Conservation (phyloP, 805 yeast genomes). For the Wickerhamiella parazyma region DNA sequence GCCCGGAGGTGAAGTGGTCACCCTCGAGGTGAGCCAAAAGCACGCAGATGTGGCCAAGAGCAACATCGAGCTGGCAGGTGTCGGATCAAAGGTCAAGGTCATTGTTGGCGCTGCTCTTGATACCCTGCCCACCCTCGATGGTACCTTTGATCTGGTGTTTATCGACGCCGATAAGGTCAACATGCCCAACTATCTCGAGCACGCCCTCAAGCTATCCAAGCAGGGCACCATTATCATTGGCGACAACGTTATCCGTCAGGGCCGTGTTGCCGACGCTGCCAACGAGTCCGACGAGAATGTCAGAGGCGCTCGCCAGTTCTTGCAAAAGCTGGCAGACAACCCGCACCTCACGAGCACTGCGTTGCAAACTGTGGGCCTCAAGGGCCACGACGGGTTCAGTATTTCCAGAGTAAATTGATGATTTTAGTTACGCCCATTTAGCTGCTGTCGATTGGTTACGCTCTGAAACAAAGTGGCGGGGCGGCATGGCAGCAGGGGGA, state of each 20-base stretch:
- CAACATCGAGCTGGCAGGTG: conserved; percentile 2
- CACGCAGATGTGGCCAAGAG: conserved; percentile 2
- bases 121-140: neutral
- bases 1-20: conserved; percentile 1
- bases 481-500: too few species aligned
- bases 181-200: conserved; percentile 7
- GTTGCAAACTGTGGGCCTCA: conserved; percentile 5
- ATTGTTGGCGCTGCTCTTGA: conserved; percentile 1
- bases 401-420: neutral
- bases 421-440: too few species aligned
- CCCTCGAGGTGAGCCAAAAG: conserved; percentile 2
- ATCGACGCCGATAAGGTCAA: conserved; percentile 7
- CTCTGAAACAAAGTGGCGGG: too few species aligned
- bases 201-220: conserved; percentile 1
- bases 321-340: conserved; percentile 3
- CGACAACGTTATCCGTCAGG: conserved; percentile 4
- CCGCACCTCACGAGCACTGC: neutral
- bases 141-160: conserved; percentile 4
- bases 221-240: conserved; percentile 3
- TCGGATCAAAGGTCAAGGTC: neutral
- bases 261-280: neutral
- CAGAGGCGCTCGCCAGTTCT: conserved; percentile 1
- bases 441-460: too few species aligned
- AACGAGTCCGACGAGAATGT: neutral
- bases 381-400: conserved; percentile 7